A percentile compares a stretch with the other conserved stretches of the same genome.
Evolutionary conservation across 2,329 filamentous ascomycete genomes (phyloP).

Genomic region (Fusarium agapanthi): DNA sequence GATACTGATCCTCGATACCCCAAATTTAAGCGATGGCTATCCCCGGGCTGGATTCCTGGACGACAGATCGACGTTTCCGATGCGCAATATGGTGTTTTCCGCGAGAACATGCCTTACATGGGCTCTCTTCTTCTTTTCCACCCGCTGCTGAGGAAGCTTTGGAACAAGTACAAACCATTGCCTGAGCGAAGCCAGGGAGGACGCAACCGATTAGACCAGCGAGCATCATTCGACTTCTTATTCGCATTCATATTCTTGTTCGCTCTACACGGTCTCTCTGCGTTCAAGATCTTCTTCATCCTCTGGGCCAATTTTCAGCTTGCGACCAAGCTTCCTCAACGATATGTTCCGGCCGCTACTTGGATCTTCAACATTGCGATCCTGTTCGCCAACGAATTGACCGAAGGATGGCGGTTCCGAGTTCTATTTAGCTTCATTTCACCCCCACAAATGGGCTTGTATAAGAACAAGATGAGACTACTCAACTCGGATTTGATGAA

Average conservation of each 20-base stretch:
- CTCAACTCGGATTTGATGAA: slow-evolving; percentile 57
- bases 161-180: slow-evolving; percentile 65
- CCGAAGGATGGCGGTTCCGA: slow-evolving; percentile 77
- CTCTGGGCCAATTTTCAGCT: slow-evolving; percentile 84
- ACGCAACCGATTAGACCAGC: slow-evolving; percentile 69
- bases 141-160: slow-evolving; percentile 77
- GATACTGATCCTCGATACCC: slow-evolving; percentile 83
- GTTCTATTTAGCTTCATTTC: slow-evolving; percentile 65
- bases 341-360: slow-evolving; percentile 76
- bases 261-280: slow-evolving; percentile 85
- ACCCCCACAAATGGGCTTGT: slow-evolving; percentile 46
- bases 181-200: slow-evolving; percentile 51
- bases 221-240: slow-evolving; percentile 81
- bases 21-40: slow-evolving; percentile 76
- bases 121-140: slow-evolving; percentile 77
- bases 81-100: slow-evolving; percentile 84
- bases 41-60: slow-evolving; percentile 89
- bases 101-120: slow-evolving; percentile 86
- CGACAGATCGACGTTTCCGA: slow-evolving; percentile 94
- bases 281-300: slow-evolving; percentile 82
- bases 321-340: slow-evolving; percentile 74
- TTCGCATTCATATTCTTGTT: slow-evolving; percentile 84
- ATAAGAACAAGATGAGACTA: slow-evolving; percentile 19
- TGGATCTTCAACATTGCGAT: slow-evolving; percentile 91
- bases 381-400: slow-evolving; percentile 90